Evolutionary conservation across 441 rosid genomes (phyloP).

Genomic region (Adansonia gregorii): DNA sequence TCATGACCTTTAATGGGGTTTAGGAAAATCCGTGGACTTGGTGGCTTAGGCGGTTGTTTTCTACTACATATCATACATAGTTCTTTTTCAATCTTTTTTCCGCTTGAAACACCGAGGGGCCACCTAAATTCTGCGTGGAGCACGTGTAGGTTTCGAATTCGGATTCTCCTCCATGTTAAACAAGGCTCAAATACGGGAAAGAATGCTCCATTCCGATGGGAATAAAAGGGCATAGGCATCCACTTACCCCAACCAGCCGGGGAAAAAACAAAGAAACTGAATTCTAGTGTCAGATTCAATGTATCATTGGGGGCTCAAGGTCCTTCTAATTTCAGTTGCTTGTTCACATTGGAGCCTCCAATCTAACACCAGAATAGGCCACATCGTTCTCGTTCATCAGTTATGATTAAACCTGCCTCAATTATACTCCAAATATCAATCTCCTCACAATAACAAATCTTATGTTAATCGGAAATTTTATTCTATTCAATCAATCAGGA

Average conservation of each 20-base stretch:
- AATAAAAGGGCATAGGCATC: background rate
- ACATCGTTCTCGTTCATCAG: background rate
- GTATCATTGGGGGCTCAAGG: background rate
- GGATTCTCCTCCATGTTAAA: background rate
- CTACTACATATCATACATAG: background rate
- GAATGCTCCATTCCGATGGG: background rate
- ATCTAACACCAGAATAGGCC: background rate
- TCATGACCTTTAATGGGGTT: background rate
- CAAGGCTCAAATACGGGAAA: background rate
- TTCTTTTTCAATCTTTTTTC: slow-evolving; percentile 20
- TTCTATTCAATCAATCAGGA: background rate
- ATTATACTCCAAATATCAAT: background rate
- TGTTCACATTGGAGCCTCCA: background rate
- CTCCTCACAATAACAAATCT: background rate
- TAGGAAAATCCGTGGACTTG: background rate
- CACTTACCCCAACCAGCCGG: background rate
- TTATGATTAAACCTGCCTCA: background rate
- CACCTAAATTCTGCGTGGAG: slow-evolving; percentile 1
- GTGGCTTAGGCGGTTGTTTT: background rate
- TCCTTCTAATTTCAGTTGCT: slow-evolving; percentile 19
- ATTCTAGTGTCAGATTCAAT: background rate
- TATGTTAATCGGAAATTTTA: background rate
- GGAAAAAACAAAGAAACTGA: background rate
- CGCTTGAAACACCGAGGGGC: background rate
- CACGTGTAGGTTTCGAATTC: background rate